These are phyloP conservation scores for Phyllosticta citriasiana DNA, from an alignment of 2,329 filamentous ascomycete species.

Conservation along the genomic window DNA sequence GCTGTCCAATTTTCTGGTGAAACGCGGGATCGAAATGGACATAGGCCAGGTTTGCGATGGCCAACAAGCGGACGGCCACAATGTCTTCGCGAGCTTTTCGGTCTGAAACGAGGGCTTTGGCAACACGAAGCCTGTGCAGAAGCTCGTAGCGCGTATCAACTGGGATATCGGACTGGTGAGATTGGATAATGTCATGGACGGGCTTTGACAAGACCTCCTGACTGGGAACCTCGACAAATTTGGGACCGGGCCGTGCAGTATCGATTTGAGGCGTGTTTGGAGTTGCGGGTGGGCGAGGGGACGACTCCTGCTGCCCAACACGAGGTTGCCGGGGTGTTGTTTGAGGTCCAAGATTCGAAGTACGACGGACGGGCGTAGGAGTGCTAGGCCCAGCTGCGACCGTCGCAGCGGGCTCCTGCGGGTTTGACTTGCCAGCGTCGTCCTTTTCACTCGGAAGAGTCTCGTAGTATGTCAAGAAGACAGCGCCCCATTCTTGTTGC, in stretches of 20 bases:
- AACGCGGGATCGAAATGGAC: slow-evolving; percentile 78
- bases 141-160: slow-evolving; percentile 69
- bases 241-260: slow-evolving; percentile 21
- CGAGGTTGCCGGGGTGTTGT: slow-evolving; percentile 44
- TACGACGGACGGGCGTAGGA: slow-evolving; percentile 66
- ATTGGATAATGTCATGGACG: slow-evolving; percentile 32
- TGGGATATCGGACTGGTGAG: slow-evolving; percentile 51
- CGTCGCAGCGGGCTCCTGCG: slow-evolving; percentile 21
- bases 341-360: slow-evolving; percentile 39
- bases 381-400: slow-evolving; percentile 48
- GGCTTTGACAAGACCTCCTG: slow-evolving; percentile 34
- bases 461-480: slow-evolving; percentile 71
- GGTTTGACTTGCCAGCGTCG: slow-evolving; percentile 13
- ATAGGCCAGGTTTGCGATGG: slow-evolving; percentile 84
- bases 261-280: slow-evolving; percentile 22
- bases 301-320: slow-evolving; percentile 34
- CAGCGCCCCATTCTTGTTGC: slow-evolving; percentile 72
- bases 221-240: slow-evolving; percentile 51
- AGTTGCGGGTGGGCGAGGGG: slow-evolving; percentile 40
- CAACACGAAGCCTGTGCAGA: slow-evolving; percentile 70
- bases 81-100: slow-evolving; percentile 61
- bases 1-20: slow-evolving; percentile 71
- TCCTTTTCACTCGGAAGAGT: slow-evolving; percentile 24
- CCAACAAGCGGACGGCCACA: slow-evolving; percentile 70
- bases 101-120: slow-evolving; percentile 65